These are phyloP conservation scores for Colletotrichum nymphaeae DNA, from an alignment of 2,329 filamentous ascomycete species.

Conservation along the genomic window DNA sequence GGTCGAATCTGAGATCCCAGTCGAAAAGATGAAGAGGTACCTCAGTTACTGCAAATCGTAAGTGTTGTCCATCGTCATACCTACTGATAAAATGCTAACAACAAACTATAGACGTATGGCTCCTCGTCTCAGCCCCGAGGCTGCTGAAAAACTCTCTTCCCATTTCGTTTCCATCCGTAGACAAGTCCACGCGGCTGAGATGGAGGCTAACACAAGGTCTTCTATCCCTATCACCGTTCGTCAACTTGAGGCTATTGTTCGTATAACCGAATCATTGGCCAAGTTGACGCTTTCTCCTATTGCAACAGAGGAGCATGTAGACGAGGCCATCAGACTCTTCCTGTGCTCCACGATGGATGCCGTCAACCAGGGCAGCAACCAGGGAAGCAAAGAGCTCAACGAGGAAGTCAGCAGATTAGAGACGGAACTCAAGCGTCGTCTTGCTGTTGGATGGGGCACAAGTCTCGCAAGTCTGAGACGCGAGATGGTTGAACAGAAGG, in stretches of 20 bases:
- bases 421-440: constrained; percentile 84
- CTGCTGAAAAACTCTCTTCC: constrained; percentile 94
- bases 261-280: constrained; percentile 94
- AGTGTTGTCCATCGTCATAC: constrained; percentile 49
- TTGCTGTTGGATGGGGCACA: constrained; percentile 96
- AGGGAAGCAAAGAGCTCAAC: constrained; percentile 88
- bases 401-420: constrained; percentile 90
- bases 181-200: constrained; percentile 91
- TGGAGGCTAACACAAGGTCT: constrained; percentile 89
- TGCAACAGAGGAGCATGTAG: constrained; percentile 91
- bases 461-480: constrained; percentile 86
- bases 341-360: constrained; percentile 98
- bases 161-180: constrained; percentile 97
- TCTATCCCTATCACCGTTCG: constrained; percentile 98
- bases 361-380: constrained; percentile 87
- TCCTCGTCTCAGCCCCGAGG: constrained; percentile 88
- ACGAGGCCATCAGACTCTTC: constrained; percentile 97
- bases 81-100: constrained; percentile 42
- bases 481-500: constrained; percentile 92
- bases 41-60: constrained; percentile 97
- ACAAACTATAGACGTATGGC: constrained; percentile 78
- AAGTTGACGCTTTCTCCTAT: constrained; percentile 89
- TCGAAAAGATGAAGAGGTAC: constrained; percentile 98
- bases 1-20: constrained; percentile 86
- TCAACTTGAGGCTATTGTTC: constrained; percentile 96